A percentile compares a stretch with the other conserved stretches of the same genome.
Conservation (phyloP, 2,329 filamentous ascomycete species). For the Apiospora koreana region DNA sequence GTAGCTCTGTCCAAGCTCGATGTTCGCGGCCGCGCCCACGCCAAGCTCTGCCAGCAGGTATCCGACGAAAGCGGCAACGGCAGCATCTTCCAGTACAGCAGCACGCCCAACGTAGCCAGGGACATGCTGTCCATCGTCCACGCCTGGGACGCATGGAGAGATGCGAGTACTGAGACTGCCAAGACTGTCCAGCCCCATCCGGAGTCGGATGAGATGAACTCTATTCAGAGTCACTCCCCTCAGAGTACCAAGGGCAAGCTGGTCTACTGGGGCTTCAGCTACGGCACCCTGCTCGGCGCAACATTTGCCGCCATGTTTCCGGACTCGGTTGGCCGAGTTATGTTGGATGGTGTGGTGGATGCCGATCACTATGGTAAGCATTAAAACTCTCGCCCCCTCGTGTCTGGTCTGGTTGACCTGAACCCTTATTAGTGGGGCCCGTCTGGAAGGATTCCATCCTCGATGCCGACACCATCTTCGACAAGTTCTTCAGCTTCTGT, state of each 20-base stretch:
- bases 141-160: slow-evolving; percentile 38
- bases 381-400: background rate
- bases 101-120: slow-evolving; percentile 36
- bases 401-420: background rate
- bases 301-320: slow-evolving; percentile 45
- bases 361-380: slow-evolving; percentile 39
- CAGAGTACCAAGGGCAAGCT: slow-evolving; percentile 30
- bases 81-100: slow-evolving; percentile 35
- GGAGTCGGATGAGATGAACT: slow-evolving; percentile 13
- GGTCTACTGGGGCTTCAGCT: slow-evolving; percentile 42
- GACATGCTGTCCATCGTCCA: slow-evolving; percentile 44
- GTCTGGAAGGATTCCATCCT: slow-evolving; percentile 39
- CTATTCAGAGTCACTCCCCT: slow-evolving; percentile 15
- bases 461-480: slow-evolving; percentile 48
- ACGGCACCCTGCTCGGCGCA: slow-evolving; percentile 40
- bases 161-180: slow-evolving; percentile 15
- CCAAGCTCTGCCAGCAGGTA: slow-evolving; percentile 33
- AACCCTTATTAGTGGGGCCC: slow-evolving; percentile 27
- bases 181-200: slow-evolving; percentile 15
- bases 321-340: slow-evolving; percentile 42
- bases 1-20: slow-evolving; percentile 30
- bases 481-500: slow-evolving; percentile 49
- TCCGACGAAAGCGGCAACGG: slow-evolving; percentile 28
- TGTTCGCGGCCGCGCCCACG: slow-evolving; percentile 30
- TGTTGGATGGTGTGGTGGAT: slow-evolving; percentile 39